Evolutionary conservation across 257 asterid species (phyloP).

Genomic region (Ajuga chamaepitys): DNA sequence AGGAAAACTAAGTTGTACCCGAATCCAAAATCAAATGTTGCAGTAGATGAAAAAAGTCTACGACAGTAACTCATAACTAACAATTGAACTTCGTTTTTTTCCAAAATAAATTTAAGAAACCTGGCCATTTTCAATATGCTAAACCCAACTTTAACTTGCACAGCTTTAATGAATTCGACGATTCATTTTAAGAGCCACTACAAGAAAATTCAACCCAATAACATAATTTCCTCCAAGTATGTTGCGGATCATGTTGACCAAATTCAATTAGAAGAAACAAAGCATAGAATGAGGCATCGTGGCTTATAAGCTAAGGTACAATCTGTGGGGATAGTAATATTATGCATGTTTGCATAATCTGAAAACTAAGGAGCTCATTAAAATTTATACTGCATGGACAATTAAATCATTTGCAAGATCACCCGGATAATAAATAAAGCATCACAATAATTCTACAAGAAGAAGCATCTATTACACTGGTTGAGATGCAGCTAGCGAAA

Average conservation of each 20-base stretch:
- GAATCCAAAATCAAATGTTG: slow-evolving; percentile 6
- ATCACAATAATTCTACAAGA: slow-evolving; percentile 26
- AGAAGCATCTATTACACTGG: slow-evolving; percentile 99
- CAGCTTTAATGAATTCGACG: neutral
- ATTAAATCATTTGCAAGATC: slow-evolving; percentile 12
- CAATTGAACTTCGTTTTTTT: neutral
- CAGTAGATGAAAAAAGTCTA: slow-evolving; percentile 2
- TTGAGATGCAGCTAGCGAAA: slow-evolving; percentile 94
- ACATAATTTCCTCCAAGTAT: neutral
- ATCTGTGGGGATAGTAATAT: neutral
- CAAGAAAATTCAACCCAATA: neutral
- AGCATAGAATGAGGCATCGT: neutral
- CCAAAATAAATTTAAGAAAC: neutral
- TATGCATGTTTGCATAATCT: slow-evolving; percentile 2
- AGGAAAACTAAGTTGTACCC: neutral
- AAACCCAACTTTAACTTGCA: slow-evolving; percentile 10
- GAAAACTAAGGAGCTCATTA: slow-evolving; percentile 7
- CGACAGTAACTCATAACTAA: neutral
- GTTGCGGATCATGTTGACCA: neutral
- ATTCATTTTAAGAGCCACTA: neutral
- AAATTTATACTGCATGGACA: neutral
- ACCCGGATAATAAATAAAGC: neutral
- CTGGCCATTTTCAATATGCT: neutral
- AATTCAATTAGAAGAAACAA: neutral
- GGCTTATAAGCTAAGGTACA: neutral